Conservation (phyloP, 2,329 filamentous ascomycete species). For the Nakataea oryzae region DNA sequence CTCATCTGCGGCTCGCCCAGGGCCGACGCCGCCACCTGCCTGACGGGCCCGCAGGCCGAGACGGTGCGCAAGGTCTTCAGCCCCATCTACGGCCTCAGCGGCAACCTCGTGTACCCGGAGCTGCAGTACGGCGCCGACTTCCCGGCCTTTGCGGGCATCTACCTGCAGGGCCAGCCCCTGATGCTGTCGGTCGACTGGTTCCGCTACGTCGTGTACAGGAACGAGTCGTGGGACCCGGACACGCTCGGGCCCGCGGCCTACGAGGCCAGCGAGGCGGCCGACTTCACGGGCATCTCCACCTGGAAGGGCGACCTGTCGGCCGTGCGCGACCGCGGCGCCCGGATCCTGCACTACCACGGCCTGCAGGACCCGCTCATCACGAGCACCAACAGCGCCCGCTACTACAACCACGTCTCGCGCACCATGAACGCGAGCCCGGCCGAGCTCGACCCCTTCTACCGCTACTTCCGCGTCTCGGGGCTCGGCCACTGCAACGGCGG, state of each 20-base stretch:
- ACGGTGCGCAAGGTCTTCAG: conserved; percentile 14
- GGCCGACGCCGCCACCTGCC: conserved; percentile 19
- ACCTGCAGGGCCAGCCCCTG: conserved; percentile 27
- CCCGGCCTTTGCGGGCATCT: conserved; percentile 20
- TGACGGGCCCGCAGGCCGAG: conserved; percentile 28
- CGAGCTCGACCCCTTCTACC: conserved; percentile 37
- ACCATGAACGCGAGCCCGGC: conserved; percentile 13
- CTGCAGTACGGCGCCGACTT: conserved; percentile 36
- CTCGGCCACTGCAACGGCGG: conserved; percentile 40
- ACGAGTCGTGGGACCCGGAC: conserved; percentile 22
- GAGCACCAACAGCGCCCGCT: conserved; percentile 19
- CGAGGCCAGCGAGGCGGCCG: conserved; percentile 19
- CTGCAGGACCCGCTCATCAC: conserved; percentile 29
- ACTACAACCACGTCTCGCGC: conserved; percentile 18
- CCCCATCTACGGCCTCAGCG: conserved; percentile 15
- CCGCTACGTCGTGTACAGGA: conserved; percentile 32
- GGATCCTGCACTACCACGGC: conserved; percentile 36
- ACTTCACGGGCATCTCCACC: conserved; percentile 11
- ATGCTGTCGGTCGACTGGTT: conserved; percentile 34
- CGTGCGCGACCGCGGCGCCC: conserved; percentile 27
- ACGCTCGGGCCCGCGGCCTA: conserved; percentile 18
- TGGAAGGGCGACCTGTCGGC: conserved; percentile 25
- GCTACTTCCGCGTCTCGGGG: conserved; percentile 41
- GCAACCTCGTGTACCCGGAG: conserved; percentile 26
- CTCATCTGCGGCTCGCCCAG: conserved; percentile 5